Evolutionary conservation across 805 yeast species (phyloP), one percentile per base, ranked within the genome.

Genomic region (Wickerhamomyces chambardii): DNA sequence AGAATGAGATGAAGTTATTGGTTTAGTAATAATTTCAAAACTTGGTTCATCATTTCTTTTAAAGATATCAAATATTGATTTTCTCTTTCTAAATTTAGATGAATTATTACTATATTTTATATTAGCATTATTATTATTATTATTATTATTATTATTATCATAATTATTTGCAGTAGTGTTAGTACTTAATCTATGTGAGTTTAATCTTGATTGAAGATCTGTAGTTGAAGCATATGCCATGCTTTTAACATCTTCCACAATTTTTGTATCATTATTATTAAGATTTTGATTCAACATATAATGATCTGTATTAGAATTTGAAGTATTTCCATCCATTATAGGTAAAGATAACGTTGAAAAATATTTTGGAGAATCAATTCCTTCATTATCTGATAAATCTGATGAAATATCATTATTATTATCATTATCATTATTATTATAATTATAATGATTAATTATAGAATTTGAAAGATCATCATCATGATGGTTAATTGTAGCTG

Each of bases 1-100:
- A 30, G 32, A 17, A 14, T 17, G 10, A 24, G 21, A 16, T 8
- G 24, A 10, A 8, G 10, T 24, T 4, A 41, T 27, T 12, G 36
- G 29, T 34, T 41, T 43, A 10, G 46, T 44, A 9, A 46, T 50
- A 26, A 51, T 48, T 31, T 51, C 56, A 30, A 51, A 50, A 4
- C 41, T 35, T 11, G 53, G 48, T 15, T 43, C 47, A 15, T 32
- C 40, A 19, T 36, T 25, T 37, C 43, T 47, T 29, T 36, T 40
- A 8, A 51, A 51, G 4, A 51, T 12, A 15, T 39, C 40, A 26
- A 51, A 51, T 26, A 51, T 35, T 1, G 56, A 51, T 34, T 40
- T 50, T 33, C 52, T 42, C 31, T 38, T 45, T 30, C 40, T 45
- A 6, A 29, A 18, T 15, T 42, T 43, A 7, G 26, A 6, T 24